phyloP scores from a whole-genome alignment of 2,329 filamentous ascomycete genomes.

The Fonsecaea pedrosoi region DNA sequence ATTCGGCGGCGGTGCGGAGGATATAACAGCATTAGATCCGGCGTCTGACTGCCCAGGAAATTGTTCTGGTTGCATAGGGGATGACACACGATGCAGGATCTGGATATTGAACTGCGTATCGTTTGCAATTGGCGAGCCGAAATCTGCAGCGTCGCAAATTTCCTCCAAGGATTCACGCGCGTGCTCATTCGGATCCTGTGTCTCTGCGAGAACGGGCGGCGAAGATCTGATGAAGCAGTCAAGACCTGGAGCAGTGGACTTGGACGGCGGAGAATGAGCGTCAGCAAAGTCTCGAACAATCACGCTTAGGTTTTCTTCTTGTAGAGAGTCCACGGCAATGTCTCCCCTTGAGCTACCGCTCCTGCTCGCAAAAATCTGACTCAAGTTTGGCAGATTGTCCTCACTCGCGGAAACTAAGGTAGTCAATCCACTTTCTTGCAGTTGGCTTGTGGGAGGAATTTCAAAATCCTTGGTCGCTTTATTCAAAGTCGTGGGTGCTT shows the following conservation, averaged over 20 bases:
- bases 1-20: background rate
- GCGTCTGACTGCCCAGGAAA: background rate
- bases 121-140: constrained; percentile 37
- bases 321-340: background rate
- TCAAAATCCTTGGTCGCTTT: constrained; percentile 19
- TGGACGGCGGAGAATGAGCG: background rate
- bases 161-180: background rate
- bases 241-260: background rate
- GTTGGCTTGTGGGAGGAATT: constrained; percentile 36
- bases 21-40: background rate
- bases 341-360: background rate
- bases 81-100: constrained; percentile 32
- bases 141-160: constrained; percentile 23
- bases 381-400: constrained; percentile 23
- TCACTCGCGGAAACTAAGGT: constrained; percentile 10
- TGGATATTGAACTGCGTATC: constrained; percentile 38
- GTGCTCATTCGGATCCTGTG: background rate
- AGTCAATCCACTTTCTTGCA: constrained; percentile 6
- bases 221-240: background rate
- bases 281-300: constrained; percentile 11
- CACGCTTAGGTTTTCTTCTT: background rate
- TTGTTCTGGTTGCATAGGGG: constrained; percentile 20
- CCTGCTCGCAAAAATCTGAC: constrained; percentile 2
- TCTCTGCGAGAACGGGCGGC: background rate
- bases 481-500: background rate